Conservation (phyloP, 2,329 filamentous ascomycete species). For the Cordyceps pruinosa region DNA sequence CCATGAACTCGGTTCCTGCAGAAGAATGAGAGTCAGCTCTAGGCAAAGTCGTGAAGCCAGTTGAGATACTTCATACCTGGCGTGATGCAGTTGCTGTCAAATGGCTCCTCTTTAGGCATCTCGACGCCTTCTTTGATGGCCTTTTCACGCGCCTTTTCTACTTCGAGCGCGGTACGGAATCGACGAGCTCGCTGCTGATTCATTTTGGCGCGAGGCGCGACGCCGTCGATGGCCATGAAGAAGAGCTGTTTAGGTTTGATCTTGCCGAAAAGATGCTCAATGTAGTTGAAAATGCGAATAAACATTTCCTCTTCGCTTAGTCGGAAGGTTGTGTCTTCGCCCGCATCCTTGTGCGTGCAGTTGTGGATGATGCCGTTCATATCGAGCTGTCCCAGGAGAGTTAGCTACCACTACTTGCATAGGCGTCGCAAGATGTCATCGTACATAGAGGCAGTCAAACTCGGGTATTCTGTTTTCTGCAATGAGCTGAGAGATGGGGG, state of each 20-base stretch:
- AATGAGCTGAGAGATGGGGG: conserved; percentile 95
- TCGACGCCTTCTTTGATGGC: conserved; percentile 83
- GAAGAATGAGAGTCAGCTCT: neutral
- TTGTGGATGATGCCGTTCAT: conserved; percentile 99
- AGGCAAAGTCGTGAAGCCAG: neutral
- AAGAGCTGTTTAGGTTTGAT: conserved; percentile 98
- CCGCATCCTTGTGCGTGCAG: conserved; percentile 91
- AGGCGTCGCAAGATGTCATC: conserved; percentile 21
- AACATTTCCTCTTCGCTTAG: conserved; percentile 99
- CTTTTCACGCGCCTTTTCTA: conserved; percentile 84
- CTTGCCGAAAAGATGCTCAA: conserved; percentile 96
- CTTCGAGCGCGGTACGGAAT: conserved; percentile 90
- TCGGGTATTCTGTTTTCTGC: conserved; percentile 98
- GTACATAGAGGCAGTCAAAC: conserved; percentile 90
- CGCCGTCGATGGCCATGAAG: conserved; percentile 99
- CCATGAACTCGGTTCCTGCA: conserved; percentile 84
- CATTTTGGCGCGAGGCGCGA: conserved; percentile 97
- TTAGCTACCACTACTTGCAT: conserved; percentile 29
- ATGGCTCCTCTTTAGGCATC: conserved; percentile 89
- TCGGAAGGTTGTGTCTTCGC: conserved; percentile 80
- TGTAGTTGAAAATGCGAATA: conserved; percentile 99
- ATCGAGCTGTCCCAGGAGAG: conserved; percentile 54
- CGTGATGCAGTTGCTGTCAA: conserved; percentile 99
- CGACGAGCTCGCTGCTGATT: conserved; percentile 95
- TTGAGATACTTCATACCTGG: conserved; percentile 48